Percentiles rank a stretch among this genome's conserved stretches.
Conservation (phyloP, 164 flowering plant genomes). For the Taxillus chinensis region DNA sequence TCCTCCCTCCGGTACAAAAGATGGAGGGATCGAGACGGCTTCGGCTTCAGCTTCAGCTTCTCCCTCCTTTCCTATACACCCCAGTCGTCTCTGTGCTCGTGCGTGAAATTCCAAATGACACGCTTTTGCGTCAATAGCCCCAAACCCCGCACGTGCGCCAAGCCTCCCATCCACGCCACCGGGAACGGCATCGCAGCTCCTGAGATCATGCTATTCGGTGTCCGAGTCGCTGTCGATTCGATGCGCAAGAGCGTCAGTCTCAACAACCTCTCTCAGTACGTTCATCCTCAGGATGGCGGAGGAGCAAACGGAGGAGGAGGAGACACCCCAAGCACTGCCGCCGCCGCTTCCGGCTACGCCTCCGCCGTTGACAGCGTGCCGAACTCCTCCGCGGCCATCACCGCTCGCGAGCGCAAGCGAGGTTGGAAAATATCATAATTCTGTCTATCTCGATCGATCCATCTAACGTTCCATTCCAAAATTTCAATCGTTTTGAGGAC, state of each 20-base stretch:
- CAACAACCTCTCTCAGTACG: slow-evolving; percentile 73
- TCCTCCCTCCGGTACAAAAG: too few relatives aligned
- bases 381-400: slow-evolving; percentile 11
- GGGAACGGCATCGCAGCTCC: too few relatives aligned
- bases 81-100: too few relatives aligned
- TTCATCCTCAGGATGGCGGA: slow-evolving; percentile 25
- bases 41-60: too few relatives aligned
- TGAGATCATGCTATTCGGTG: slow-evolving; percentile 84
- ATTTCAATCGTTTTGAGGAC: too few relatives aligned
- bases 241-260: slow-evolving; percentile 75
- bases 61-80: too few relatives aligned
- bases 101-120: neutral
- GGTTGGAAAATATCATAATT: slow-evolving; percentile 19
- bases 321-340: too few relatives aligned
- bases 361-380: slow-evolving; percentile 56
- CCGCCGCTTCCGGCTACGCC: slow-evolving; percentile 23
- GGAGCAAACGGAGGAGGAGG: slow-evolving; percentile 12
- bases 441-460: too few relatives aligned
- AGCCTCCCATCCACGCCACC: slow-evolving; percentile 6
- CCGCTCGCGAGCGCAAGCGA: slow-evolving; percentile 64
- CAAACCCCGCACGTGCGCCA: slow-evolving; percentile 5
- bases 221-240: slow-evolving; percentile 57
- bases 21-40: too few relatives aligned
- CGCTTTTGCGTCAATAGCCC: neutral
- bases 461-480: too few relatives aligned